Base-by-base conservation (phyloP, 495 filamentous ascomycete genomes). In the Aspergillus incahuasiensis region DNA sequence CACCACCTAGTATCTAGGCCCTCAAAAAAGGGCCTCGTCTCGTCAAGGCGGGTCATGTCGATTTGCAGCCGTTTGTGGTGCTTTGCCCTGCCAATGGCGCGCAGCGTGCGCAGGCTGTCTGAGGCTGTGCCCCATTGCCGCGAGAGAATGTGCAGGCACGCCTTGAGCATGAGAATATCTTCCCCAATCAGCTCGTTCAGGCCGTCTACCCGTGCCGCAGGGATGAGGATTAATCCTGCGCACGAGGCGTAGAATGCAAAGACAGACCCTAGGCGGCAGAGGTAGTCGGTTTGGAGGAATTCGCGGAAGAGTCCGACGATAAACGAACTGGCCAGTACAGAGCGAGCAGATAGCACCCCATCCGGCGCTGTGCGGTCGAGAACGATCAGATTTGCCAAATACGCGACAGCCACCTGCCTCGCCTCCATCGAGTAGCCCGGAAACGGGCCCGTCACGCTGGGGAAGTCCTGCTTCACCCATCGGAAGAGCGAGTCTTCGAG, bases 141-240 rank as follows among this genome's bases (percentile, higher is more conserved):
- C 2, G 49, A 42, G 22, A 52, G 24, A 11, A 52, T 40, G 4
- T 42, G 49, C 2, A 52, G 35, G 1, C 19, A 11, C 0, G 49
- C 49, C 25, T 52, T 52, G 7, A 52, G 38, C 20, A 52, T 52
- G 34, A 52, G 25, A 5, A 18, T 42, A 13, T 52, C 49, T 42
- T 52, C 49, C 19, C 42, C 21, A 0, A 41, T n/a, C 18, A 1
- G 49, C 25, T 28, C 25, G 3, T 28, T 3, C 25, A 28, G 25
- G 25, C 8, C 8, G 25, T 28, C 25, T 3, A 28, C 8, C 8
- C 25, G 25, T 8, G 4, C 25, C 8, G 25, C 50, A 0, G 39
- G 40, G 50, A 44, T 34, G 38, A 53, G 39, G 15, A 53, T 34
- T 11, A 20, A 11, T 13, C 50, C 50, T 2, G 50, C 50, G 13